phyloP scores from a whole-genome alignment of 2,329 filamentous ascomycete species.

The Colletotrichum endophyticum region DNA sequence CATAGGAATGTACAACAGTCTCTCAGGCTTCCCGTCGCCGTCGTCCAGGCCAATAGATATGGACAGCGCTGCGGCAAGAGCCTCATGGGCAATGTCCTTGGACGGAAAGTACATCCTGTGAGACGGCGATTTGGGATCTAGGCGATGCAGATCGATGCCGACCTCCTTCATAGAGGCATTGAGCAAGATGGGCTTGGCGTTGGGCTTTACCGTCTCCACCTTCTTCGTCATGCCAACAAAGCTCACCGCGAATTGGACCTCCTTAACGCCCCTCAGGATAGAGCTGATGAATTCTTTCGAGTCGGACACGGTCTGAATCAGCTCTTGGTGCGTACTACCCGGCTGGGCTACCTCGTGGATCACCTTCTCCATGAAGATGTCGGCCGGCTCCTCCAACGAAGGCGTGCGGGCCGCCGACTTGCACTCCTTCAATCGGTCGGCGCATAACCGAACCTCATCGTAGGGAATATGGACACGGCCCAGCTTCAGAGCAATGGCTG shows the following conservation, averaged over 20 bases:
- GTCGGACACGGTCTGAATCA: slow-evolving; percentile 86
- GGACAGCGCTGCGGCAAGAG: slow-evolving; percentile 87
- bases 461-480: slow-evolving; percentile 89
- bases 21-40: slow-evolving; percentile 82
- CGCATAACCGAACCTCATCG: slow-evolving; percentile 77
- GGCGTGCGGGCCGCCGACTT: slow-evolving; percentile 33
- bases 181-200: slow-evolving; percentile 75
- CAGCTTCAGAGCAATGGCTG: slow-evolving; percentile 87
- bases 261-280: slow-evolving; percentile 89
- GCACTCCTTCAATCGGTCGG: slow-evolving; percentile 58
- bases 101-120: slow-evolving; percentile 98
- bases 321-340: slow-evolving; percentile 67
- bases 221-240: slow-evolving; percentile 87
- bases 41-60: slow-evolving; percentile 92
- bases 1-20: slow-evolving; percentile 94
- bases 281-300: slow-evolving; percentile 93
- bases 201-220: slow-evolving; percentile 70
- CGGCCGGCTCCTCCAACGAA: slow-evolving; percentile 49
- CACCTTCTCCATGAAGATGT: slow-evolving; percentile 74
- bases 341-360: slow-evolving; percentile 75
- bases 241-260: slow-evolving; percentile 94
- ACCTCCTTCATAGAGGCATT: slow-evolving; percentile 97
- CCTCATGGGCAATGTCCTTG: slow-evolving; percentile 93
- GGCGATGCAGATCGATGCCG: slow-evolving; percentile 86
- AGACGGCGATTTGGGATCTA: slow-evolving; percentile 90